Conservation (phyloP, 768 basidiomycete genomes). For the Russula brevipes region DNA sequence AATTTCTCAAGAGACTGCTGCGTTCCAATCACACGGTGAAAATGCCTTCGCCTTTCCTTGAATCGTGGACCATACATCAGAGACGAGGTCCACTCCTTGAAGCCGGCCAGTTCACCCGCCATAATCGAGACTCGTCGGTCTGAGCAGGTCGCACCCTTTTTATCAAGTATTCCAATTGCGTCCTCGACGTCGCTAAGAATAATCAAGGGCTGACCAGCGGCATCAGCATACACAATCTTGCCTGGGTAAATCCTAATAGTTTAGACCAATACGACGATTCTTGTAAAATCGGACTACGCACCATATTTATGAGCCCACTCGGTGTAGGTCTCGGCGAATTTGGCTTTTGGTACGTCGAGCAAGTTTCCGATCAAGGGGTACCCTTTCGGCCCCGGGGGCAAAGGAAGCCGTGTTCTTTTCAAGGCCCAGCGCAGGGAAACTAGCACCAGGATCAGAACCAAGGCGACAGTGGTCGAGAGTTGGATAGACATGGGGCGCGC, state of each 20-base stretch:
- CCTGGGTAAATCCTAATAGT: neutral
- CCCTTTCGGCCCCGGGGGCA: conserved; percentile 11
- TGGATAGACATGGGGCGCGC: neutral
- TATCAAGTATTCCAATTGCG: conserved; percentile 10
- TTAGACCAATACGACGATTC: neutral
- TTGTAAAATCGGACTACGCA: neutral
- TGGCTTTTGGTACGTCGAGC: neutral
- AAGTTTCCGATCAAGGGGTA: conserved; percentile 11
- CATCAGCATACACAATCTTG: conserved; percentile 1
- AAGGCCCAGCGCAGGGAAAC: neutral
- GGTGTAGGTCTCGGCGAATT: neutral
- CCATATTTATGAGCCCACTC: conserved; percentile 8
- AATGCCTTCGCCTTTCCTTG: conserved; percentile 6
- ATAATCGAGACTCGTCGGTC: neutral
- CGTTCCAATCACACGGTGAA: conserved; percentile 1
- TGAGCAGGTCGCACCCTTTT: neutral
- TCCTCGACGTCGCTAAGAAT: neutral
- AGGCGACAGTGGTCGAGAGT: neutral
- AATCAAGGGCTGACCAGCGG: conserved; percentile 1
- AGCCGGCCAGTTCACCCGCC: conserved; percentile 5
- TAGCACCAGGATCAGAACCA: neutral
- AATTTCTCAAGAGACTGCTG: neutral
- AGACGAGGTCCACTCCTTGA: neutral
- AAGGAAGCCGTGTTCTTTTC: neutral
- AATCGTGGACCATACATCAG: neutral